Conservation (phyloP, 805 yeast species). For the Schizosaccharomyces cryophilus region DNA sequence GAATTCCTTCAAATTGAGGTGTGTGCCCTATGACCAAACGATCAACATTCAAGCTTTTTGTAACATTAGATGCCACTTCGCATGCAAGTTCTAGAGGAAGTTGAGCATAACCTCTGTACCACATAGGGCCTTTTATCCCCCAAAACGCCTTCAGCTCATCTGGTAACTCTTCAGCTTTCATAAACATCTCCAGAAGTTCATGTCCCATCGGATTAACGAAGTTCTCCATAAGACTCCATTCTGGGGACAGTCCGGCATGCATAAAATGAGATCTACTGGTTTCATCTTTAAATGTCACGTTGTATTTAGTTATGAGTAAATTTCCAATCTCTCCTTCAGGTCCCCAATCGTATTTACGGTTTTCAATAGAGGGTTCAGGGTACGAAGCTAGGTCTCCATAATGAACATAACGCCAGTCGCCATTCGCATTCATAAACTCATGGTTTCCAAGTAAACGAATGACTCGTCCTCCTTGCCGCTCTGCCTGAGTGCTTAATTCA, state of each 20-base stretch:
- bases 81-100: neutral
- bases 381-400: neutral
- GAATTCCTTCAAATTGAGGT: neutral
- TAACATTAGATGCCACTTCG: neutral
- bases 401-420: conserved; percentile 2
- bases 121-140: neutral
- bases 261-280: neutral
- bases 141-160: neutral
- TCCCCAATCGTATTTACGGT: neutral
- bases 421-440: conserved; percentile 1
- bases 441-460: conserved; percentile 1
- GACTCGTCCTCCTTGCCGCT: neutral
- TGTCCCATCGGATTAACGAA: neutral
- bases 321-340: neutral
- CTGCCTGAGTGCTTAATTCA: neutral
- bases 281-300: neutral
- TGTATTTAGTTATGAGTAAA: neutral
- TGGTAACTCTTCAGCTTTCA: neutral
- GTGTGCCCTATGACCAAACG: conserved; percentile 1
- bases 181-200: neutral
- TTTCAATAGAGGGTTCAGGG: neutral
- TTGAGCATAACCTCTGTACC: conserved; percentile 1
- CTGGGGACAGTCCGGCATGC: conserved; percentile 1
- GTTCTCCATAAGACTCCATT: neutral
- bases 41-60: neutral